phyloP scores from a whole-genome alignment of 257 asterid species.

The Solanum lycopersicoides region DNA sequence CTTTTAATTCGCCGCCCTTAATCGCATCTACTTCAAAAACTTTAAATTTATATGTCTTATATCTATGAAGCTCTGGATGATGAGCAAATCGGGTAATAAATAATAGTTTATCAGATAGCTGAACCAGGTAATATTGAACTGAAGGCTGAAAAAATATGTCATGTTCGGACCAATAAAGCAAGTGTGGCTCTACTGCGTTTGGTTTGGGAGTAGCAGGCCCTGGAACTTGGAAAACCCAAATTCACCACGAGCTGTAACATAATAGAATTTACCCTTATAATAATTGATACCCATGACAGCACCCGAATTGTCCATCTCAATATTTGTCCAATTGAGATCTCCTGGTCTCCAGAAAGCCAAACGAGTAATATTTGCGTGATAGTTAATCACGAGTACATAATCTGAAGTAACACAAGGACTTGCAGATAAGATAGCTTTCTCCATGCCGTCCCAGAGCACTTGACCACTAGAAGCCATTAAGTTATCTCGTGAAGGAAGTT shows the following conservation, averaged over 20 bases:
- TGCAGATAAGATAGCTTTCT: neutral
- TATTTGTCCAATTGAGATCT: neutral
- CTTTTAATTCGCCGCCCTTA: neutral
- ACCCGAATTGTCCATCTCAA: neutral
- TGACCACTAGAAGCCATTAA: no score
- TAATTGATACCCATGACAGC: neutral
- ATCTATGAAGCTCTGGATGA: no score
- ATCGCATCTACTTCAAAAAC: neutral
- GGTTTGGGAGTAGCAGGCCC: no score
- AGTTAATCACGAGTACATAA: no score
- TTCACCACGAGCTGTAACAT: neutral
- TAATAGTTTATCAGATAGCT: neutral
- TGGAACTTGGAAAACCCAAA: neutral
- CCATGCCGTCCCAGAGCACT: no score
- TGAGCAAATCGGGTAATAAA: neutral
- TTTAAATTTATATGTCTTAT: neutral
- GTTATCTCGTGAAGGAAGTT: neutral
- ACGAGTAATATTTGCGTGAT: no score
- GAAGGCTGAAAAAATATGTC: no score
- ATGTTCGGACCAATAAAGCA: no score
- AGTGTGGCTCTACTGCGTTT: no score
- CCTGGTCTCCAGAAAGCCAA: neutral
- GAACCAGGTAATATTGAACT: neutral
- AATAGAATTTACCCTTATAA: neutral
- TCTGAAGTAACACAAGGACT: neutral